Evolutionary conservation across 176 grass and related monocot species (phyloP), one percentile per base, ranked within the genome.

Genomic region (Coix lacrymajobi): DNA sequence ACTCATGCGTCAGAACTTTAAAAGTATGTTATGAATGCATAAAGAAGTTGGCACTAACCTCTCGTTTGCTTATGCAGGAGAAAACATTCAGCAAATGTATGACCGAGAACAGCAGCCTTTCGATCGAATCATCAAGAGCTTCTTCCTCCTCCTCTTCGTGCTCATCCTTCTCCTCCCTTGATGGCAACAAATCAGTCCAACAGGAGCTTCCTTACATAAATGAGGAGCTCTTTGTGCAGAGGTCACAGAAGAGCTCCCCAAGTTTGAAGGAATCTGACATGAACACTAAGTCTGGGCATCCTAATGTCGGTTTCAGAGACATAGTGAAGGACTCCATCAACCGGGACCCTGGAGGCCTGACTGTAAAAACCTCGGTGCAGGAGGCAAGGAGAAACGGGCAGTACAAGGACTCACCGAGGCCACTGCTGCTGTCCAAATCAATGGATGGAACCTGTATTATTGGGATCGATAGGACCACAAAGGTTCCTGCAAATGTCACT

Each of bases 121-220:
- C 97, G 7, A 85, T 96, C 31, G 97, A 99, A 84, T 99, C 93
- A 37, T 99, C 97, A 20, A 99, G 83, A 78, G 85, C 89, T 66
- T 99, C 97, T 33, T 96, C 78, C 39, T 96, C 97, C 46, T 99
- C 96, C 69, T 94, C 89, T 30, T 92, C 97, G 1, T 87, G 89
- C 52, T 96, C 97, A 15, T 99, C 97, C 1, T 99, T 96, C 58
- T 99, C 93, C 8, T 99, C 93, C 34, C 62, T 89, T 7, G 92
- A 94, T 15, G 87, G 80, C 73, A 91, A 82, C 74, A 94, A 87
- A 87, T 91, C 84, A 11, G 77, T 81, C 16, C 92, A 94, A 20
- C 87, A 89, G 66, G 92, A 94, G 39, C 52, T 68, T 45, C 81
- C 81, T 17, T 89, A 89, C 6, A 68, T 84, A 62, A 94, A 76